Evolutionary conservation across 225 moss, liverwort and hornwort species (phyloP).

Genomic region (Bryoerythrophyllum caledonicum): DNA sequence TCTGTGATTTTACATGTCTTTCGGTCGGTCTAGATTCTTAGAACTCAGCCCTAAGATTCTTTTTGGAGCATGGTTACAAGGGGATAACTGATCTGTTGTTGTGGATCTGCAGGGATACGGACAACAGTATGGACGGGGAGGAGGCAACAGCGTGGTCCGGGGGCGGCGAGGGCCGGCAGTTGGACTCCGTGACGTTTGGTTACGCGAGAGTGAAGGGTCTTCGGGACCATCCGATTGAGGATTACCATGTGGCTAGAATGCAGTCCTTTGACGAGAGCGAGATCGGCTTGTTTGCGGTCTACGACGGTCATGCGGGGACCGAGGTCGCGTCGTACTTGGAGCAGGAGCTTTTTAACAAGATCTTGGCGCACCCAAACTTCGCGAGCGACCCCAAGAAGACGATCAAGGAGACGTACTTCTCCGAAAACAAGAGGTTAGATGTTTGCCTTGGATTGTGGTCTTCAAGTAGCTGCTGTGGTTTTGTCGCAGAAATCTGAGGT

Average conservation of each 20-base stretch:
- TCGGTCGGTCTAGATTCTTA: neutral
- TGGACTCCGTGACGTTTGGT: conserved; percentile 53
- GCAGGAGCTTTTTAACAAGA: conserved; percentile 63
- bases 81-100: neutral
- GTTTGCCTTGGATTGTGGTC: neutral
- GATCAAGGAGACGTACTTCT: conserved; percentile 63
- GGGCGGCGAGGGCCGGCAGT: conserved; percentile 42
- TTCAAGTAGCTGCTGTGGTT: neutral
- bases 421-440: conserved; percentile 57
- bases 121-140: conserved; percentile 28
- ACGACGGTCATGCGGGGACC: conserved; percentile 83
- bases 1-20: neutral
- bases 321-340: conserved; percentile 75
- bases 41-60: neutral
- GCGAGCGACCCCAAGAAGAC: conserved; percentile 51
- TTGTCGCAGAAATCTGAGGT: neutral
- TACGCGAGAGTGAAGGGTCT: conserved; percentile 79
- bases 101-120: conserved; percentile 19
- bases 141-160: conserved; percentile 59
- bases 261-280: conserved; percentile 62
- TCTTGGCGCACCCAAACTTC: conserved; percentile 66
- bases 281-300: conserved; percentile 85
- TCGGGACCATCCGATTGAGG: conserved; percentile 67
- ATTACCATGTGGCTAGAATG: conserved; percentile 83
- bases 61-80: neutral